These are phyloP conservation scores for Stephanodiscus minutulus DNA, from an alignment of 108 stramenopile genomes.

Conservation along the genomic window DNA sequence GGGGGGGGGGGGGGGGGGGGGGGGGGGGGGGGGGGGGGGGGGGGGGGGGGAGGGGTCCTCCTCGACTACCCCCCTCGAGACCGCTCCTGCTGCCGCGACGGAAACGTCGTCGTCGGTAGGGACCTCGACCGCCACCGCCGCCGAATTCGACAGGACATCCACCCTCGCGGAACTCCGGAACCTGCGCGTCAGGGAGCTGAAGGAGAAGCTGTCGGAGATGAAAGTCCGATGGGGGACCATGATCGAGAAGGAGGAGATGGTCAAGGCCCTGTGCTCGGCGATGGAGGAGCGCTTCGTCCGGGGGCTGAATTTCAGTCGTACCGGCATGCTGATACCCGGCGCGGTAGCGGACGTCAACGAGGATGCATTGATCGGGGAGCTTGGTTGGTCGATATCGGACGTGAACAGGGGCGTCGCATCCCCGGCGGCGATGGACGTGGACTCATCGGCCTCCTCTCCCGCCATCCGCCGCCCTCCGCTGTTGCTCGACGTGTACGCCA, in stretches of 20 bases:
- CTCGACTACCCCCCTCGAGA: background rate
- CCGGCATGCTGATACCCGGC: conserved; percentile 64
- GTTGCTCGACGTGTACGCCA: conserved; percentile 86
- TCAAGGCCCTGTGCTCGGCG: conserved; percentile 65
- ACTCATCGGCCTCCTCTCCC: conserved; percentile 1
- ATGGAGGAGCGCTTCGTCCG: conserved; percentile 37
- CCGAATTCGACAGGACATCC: conserved; percentile 46
- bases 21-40: background rate
- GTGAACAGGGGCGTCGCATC: background rate
- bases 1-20: background rate
- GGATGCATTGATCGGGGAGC: conserved; percentile 54
- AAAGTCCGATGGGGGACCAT: conserved; percentile 73
- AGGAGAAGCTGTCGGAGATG: conserved; percentile 59
- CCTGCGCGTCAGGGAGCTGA: conserved; percentile 58
- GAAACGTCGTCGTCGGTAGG: background rate
- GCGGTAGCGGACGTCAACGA: conserved; percentile 60
- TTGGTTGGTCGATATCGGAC: conserved; percentile 45
- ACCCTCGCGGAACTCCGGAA: conserved; percentile 57
- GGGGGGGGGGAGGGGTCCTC: background rate
- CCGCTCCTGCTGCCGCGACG: background rate
- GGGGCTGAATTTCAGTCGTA: conserved; percentile 55
- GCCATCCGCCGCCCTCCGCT: conserved; percentile 49
- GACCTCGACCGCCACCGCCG: background rate
- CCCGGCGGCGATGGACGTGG: background rate
- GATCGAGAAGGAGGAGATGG: conserved; percentile 78